phyloP scores from a whole-genome alignment of 2,329 filamentous ascomycete genomes.

The Plenodomus lindquistii region DNA sequence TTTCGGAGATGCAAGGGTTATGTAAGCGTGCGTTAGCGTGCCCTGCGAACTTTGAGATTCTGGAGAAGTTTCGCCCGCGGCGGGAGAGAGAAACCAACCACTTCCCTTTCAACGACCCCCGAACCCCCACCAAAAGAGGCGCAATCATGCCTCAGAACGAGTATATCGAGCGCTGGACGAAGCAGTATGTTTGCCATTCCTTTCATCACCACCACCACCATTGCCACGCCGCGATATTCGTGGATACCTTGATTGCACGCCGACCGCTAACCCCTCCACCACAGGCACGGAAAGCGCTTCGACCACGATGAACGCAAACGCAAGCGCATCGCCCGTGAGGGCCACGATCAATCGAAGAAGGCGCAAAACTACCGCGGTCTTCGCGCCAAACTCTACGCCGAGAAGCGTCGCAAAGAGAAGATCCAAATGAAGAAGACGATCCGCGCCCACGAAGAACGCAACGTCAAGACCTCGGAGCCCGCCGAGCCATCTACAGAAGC shows the following conservation, averaged over 20 bases:
- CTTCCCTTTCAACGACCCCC: slow-evolving; percentile 10
- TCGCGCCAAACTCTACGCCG: slow-evolving; percentile 87
- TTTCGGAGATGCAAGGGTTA: slow-evolving; percentile 16
- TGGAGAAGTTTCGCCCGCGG: slow-evolving; percentile 20
- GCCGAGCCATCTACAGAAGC: slow-evolving; percentile 80
- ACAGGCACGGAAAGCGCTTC: slow-evolving; percentile 52
- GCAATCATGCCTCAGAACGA: slow-evolving; percentile 75
- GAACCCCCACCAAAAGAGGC: slow-evolving; percentile 7
- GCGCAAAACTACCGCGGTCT: slow-evolving; percentile 92
- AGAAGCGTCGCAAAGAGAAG: slow-evolving; percentile 95
- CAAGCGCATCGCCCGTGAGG: slow-evolving; percentile 86
- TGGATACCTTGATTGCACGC: not conserved
- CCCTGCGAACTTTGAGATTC: slow-evolving; percentile 25
- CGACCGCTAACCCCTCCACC: slow-evolving; percentile 23
- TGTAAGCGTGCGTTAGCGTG: slow-evolving; percentile 19
- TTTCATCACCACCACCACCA: not conserved
- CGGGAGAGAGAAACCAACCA: slow-evolving; percentile 4
- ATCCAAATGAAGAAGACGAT: slow-evolving; percentile 57
- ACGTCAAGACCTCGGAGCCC: slow-evolving; percentile 82
- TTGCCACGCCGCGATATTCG: not conserved
- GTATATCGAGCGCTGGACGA: slow-evolving; percentile 74
- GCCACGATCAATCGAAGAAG: slow-evolving; percentile 83
- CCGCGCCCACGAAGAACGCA: slow-evolving; percentile 92
- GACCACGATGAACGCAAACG: slow-evolving; percentile 88
- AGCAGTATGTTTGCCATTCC: slow-evolving; percentile 52